These are phyloP conservation scores for Malassezia psittaci DNA, from an alignment of 1,284 basidiomycete species.

Conservation along the genomic window DNA sequence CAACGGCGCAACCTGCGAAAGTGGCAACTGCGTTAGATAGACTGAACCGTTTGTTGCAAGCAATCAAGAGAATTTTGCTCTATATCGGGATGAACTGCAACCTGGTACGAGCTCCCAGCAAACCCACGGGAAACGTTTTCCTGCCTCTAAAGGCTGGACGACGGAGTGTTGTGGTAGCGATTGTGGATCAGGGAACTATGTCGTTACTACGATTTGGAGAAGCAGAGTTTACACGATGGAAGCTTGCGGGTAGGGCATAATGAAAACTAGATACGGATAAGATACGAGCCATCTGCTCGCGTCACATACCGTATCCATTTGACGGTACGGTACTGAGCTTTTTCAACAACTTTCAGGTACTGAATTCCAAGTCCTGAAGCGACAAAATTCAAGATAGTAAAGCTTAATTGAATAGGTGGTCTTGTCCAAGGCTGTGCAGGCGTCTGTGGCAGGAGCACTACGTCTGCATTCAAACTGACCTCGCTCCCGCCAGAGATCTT, in stretches of 20 bases:
- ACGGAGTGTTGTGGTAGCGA: conserved; percentile 73
- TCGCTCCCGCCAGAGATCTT: conserved; percentile 86
- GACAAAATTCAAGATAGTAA: conserved; percentile 97
- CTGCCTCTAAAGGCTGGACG: conserved; percentile 66
- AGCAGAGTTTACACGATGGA: conserved; percentile 59
- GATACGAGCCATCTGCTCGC: conserved; percentile 30
- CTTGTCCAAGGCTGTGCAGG: conserved; percentile 83
- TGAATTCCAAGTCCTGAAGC: conserved; percentile 87
- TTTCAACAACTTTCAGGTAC: conserved; percentile 97
- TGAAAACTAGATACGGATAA: conserved; percentile 27
- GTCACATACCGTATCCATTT: conserved; percentile 48
- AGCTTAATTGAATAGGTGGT: conserved; percentile 94
- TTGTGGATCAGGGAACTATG: conserved; percentile 76
- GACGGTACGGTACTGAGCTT: conserved; percentile 67
- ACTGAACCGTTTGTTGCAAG: neutral
- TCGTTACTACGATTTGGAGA: conserved; percentile 81
- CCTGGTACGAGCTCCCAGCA: conserved; percentile 10
- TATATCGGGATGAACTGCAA: neutral
- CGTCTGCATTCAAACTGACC: conserved; percentile 71
- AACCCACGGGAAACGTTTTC: conserved; percentile 35
- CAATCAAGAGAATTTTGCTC: conserved; percentile 14
- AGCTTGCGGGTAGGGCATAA: conserved; percentile 6
- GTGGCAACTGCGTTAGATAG: neutral
- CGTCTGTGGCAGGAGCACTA: conserved; percentile 70
- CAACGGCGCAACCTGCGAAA: neutral